A percentile compares a stretch with the other conserved stretches of the same genome.
These are phyloP conservation scores for Pyrenochaeta sp. DNA, from an alignment of 2,329 filamentous ascomycete genomes.

Conservation along the genomic window DNA sequence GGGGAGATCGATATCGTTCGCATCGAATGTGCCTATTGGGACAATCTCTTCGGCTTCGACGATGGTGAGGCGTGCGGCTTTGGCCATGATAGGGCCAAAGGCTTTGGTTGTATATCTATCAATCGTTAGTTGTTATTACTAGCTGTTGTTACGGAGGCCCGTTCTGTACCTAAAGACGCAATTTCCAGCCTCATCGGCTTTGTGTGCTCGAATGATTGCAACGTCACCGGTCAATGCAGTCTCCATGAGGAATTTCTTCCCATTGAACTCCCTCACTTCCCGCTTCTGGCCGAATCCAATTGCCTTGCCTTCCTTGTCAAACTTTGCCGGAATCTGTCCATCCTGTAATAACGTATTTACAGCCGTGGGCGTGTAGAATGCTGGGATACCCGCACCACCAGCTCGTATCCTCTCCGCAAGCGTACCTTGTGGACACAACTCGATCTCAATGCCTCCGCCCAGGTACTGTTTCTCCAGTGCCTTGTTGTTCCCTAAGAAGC, in stretches of 20 bases:
- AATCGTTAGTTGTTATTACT: not conserved
- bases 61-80: conserved; percentile 89
- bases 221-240: conserved; percentile 78
- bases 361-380: conserved; percentile 81
- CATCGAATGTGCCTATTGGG: conserved; percentile 83
- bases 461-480: conserved; percentile 77
- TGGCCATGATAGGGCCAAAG: conserved; percentile 70
- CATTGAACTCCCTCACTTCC: conserved; percentile 76
- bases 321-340: conserved; percentile 71
- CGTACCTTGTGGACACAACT: conserved; percentile 80
- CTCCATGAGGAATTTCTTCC: conserved; percentile 79
- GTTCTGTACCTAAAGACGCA: conserved; percentile 68
- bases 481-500: conserved; percentile 81
- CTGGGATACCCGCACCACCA: conserved; percentile 78
- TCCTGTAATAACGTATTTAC: conserved; percentile 70
- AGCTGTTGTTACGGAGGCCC: conserved; percentile 5
- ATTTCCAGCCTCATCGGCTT: conserved; percentile 79
- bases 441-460: conserved; percentile 74
- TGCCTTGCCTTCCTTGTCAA: conserved; percentile 66
- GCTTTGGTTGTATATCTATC: conserved; percentile 49
- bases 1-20: conserved; percentile 83
- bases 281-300: conserved; percentile 71
- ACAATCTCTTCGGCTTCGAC: conserved; percentile 96
- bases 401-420: conserved; percentile 76
- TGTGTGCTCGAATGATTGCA: conserved; percentile 78